Conservation (phyloP, 148 eudicot species). For the Chenopodium quinoa region DNA sequence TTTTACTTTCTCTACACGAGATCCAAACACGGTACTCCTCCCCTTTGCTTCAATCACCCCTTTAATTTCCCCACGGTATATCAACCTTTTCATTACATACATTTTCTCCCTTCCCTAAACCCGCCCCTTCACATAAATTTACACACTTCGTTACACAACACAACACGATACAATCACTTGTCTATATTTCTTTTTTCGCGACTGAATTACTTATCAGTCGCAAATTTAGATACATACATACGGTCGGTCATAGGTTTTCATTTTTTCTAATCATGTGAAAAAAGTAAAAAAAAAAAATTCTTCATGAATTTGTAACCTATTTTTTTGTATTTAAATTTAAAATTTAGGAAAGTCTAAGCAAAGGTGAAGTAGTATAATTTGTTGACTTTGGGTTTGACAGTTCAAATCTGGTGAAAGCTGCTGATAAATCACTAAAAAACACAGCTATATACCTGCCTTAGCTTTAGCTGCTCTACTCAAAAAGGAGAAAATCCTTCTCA, state of each 20-base stretch:
- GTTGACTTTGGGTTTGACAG: constrained; percentile 32
- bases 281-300: too few species aligned
- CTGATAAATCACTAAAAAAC: constrained; percentile 8
- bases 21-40: constrained; percentile 47
- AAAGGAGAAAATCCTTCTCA: constrained; percentile 14
- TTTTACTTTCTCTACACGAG: constrained; percentile 46
- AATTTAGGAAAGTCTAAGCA: not conserved
- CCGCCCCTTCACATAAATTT: too few species aligned
- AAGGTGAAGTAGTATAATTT: constrained; percentile 14
- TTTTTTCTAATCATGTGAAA: too few species aligned
- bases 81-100: not conserved
- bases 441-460: not conserved
- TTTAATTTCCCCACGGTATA: not conserved
- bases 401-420: constrained; percentile 21
- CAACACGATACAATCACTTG: not conserved
- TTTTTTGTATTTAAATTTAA: not conserved
- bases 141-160: not conserved
- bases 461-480: constrained; percentile 7
- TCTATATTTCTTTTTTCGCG: not conserved
- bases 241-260: too few species aligned
- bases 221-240: not conserved
- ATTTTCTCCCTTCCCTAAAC: not conserved
- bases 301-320: too few species aligned
- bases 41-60: not conserved
- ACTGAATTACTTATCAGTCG: not conserved